phyloP scores from a whole-genome alignment of 140 eudicot genomes.

The Cichorium intybus region DNA sequence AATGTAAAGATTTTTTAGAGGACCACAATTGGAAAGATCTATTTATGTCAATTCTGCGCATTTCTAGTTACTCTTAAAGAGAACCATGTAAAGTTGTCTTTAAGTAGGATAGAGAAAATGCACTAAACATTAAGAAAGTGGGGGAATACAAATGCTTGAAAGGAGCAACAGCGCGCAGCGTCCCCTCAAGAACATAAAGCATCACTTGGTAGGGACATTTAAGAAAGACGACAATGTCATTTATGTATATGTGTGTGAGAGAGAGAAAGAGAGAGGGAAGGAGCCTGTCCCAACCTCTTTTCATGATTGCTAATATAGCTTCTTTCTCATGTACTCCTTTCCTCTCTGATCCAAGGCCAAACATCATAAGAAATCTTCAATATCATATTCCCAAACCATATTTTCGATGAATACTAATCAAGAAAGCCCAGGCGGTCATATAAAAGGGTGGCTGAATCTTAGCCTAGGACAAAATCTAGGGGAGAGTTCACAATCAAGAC shows the following conservation, averaged over 20 bases:
- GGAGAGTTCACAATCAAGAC: conserved; percentile 41
- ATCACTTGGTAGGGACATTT: conserved; percentile 57
- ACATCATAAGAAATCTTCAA: neutral
- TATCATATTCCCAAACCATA: neutral
- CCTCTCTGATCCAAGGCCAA: conserved; percentile 15
- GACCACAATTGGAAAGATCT: conserved; percentile 33
- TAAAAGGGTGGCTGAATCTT: conserved; percentile 62
- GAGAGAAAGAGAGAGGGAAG: neutral
- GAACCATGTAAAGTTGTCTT: conserved; percentile 45
- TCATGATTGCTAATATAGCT: conserved; percentile 18
- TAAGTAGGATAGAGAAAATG: conserved; percentile 28
- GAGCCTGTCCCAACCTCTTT: no score
- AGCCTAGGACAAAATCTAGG: conserved; percentile 49
- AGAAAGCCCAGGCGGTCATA: conserved; percentile 12
- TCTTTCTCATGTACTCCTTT: conserved; percentile 21
- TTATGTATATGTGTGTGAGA: conserved; percentile 10
- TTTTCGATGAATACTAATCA: conserved; percentile 24
- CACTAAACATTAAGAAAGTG: conserved; percentile 28
- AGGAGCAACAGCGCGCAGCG: conserved; percentile 40
- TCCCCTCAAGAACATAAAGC: conserved; percentile 50
- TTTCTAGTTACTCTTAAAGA: conserved; percentile 27
- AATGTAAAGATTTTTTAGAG: conserved; percentile 11
- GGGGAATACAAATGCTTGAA: conserved; percentile 56
- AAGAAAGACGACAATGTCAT: conserved; percentile 20
- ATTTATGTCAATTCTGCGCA: conserved; percentile 18